Percentiles rank a stretch among this genome's conserved stretches.
Evolutionary conservation across 75 land plant genomes (phyloP).

Genomic region (Picea glauca): DNA sequence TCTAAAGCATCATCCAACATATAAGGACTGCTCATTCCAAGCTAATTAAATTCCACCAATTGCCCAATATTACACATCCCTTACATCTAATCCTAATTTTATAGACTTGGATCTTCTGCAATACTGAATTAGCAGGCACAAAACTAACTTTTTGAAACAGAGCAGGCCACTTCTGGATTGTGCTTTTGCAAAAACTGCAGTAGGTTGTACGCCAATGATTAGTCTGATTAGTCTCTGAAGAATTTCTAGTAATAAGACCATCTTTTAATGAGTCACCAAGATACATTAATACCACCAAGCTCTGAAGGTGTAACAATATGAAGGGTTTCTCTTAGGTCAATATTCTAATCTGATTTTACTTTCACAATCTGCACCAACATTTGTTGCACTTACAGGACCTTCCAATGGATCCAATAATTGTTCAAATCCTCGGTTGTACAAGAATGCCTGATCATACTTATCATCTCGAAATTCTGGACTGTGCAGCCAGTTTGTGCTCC

Average conservation of each 20-base stretch:
- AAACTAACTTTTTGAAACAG: background rate
- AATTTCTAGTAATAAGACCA: constrained; percentile 1
- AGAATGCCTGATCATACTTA: constrained; percentile 11
- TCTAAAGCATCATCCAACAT: background rate
- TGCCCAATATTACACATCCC: background rate
- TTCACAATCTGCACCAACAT: constrained; percentile 2
- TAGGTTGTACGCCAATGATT: background rate
- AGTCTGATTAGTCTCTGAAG: background rate
- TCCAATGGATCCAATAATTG: constrained; percentile 3
- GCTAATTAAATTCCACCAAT: background rate
- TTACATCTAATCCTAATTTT: background rate
- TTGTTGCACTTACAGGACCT: constrained; percentile 6
- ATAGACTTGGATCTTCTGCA: background rate
- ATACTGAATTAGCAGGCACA: background rate
- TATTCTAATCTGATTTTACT: constrained; percentile 9
- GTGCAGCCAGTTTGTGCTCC: constrained; percentile 11
- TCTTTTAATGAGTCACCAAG: background rate
- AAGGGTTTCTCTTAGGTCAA: background rate
- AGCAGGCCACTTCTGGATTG: background rate
- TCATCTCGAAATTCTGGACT: constrained; percentile 15
- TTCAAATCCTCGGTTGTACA: constrained; percentile 9
- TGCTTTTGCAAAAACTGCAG: constrained; percentile 7
- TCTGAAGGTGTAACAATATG: background rate
- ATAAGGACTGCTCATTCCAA: background rate
- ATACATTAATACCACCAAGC: background rate